Conservation (phyloP, 1,284 basidiomycete species). For the Coriolopsis trogii region DNA sequence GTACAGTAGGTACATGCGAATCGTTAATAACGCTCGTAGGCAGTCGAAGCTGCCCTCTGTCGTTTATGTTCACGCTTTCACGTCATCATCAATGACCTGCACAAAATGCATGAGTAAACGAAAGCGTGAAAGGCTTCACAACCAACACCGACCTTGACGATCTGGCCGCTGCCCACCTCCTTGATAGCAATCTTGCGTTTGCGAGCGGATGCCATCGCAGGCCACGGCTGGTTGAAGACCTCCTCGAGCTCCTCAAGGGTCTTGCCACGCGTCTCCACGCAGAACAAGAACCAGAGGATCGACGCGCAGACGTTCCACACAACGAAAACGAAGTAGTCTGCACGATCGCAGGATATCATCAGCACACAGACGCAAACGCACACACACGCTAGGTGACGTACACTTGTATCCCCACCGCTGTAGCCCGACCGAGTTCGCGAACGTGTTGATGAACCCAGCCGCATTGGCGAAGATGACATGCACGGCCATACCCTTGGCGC, state of each 20-base stretch:
- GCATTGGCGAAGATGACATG: constrained; percentile 13
- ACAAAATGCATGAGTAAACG: no score
- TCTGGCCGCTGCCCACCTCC: no score
- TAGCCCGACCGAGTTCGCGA: constrained; percentile 15
- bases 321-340: constrained; percentile 19
- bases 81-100: no score
- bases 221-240: constrained; percentile 12
- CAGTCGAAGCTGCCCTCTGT: no score
- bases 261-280: constrained; percentile 12
- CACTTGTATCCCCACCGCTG: constrained; percentile 13
- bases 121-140: no score
- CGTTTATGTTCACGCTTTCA: no score
- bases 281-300: constrained; percentile 12
- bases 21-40: no score
- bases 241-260: constrained; percentile 16
- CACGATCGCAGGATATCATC: no score
- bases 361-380: no score
- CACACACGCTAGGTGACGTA: no score
- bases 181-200: neutral
- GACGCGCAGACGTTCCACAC: constrained; percentile 13
- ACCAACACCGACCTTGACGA: no score
- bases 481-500: constrained; percentile 12
- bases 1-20: no score
- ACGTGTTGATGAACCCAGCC: constrained; percentile 12
- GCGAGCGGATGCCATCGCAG: constrained; percentile 10